These are phyloP conservation scores for Fusarium illudens DNA, from an alignment of 2,329 filamentous ascomycete genomes.

Conservation along the genomic window DNA sequence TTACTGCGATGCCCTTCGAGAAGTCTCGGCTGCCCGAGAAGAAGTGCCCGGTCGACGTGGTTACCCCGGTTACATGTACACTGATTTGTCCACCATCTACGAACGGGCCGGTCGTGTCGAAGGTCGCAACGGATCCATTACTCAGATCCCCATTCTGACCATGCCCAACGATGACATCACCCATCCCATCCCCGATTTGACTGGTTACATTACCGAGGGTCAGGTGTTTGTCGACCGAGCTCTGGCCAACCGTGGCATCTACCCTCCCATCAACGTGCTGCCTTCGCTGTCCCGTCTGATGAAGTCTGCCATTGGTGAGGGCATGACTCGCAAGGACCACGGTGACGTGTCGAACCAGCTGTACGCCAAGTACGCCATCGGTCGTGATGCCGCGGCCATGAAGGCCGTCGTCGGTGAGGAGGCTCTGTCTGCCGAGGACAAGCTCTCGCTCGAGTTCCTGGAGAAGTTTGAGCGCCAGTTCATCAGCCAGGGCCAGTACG, in stretches of 20 bases:
- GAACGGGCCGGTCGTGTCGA: slow-evolving; percentile 97
- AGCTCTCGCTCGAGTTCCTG: slow-evolving; percentile 96
- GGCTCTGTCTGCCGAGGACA: slow-evolving; percentile 93
- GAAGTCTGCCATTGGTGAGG: slow-evolving; percentile 99
- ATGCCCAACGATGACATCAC: slow-evolving; percentile 99
- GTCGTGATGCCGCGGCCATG: slow-evolving; percentile 97
- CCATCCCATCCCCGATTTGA: slow-evolving; percentile 97
- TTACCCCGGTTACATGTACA: slow-evolving; percentile 99
- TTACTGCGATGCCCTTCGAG: slow-evolving; percentile 98
- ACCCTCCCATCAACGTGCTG: slow-evolving; percentile 98
- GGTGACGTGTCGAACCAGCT: slow-evolving; percentile 99
- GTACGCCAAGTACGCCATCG: slow-evolving; percentile 99
- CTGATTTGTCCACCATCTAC: slow-evolving; percentile 99
- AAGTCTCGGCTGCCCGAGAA: slow-evolving; percentile 96
- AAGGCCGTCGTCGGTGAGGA: slow-evolving; percentile 99
- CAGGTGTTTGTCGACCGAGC: slow-evolving; percentile 98
- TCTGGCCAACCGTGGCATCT: slow-evolving; percentile 95
- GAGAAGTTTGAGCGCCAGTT: slow-evolving; percentile 98
- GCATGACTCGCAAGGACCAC: slow-evolving; percentile 95
- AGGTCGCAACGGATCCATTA: slow-evolving; percentile 97
- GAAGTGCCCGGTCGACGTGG: slow-evolving; percentile 99
- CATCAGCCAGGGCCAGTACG: slow-evolving; percentile 91
- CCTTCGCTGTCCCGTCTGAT: slow-evolving; percentile 98
- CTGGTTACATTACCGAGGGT: slow-evolving; percentile 98
- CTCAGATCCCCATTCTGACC: slow-evolving; percentile 97